phyloP scores from a whole-genome alignment of 352 stramenopile species.

The Pythium rishiriense region DNA sequence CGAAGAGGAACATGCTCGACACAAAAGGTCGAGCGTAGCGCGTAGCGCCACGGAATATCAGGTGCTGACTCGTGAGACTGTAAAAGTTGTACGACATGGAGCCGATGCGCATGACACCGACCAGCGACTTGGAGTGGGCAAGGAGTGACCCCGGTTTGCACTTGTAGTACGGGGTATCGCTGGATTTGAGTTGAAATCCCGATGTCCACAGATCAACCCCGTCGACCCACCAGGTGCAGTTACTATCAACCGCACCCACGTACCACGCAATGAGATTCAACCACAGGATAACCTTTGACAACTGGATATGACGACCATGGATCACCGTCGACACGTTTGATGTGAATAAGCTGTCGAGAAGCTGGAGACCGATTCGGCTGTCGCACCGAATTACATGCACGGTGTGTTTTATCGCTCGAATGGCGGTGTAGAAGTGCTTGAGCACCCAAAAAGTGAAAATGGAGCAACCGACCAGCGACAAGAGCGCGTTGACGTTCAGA shows the following conservation, averaged over 20 bases:
- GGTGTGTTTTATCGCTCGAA: neutral
- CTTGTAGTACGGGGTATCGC: constrained; percentile 26
- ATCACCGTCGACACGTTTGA: constrained; percentile 18
- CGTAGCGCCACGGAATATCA: constrained; percentile 17
- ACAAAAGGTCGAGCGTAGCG: constrained; percentile 9
- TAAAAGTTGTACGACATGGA: constrained; percentile 29
- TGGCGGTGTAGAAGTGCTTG: neutral
- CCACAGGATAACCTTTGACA: constrained; percentile 22
- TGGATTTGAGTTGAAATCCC: constrained; percentile 9
- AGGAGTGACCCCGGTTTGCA: constrained; percentile 18
- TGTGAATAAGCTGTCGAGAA: constrained; percentile 15
- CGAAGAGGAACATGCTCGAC: constrained; percentile 16
- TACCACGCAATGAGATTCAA: constrained; percentile 25
- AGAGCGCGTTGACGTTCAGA: constrained; percentile 24
- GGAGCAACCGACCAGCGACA: constrained; percentile 20
- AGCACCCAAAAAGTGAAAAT: constrained; percentile 19
- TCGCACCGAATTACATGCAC: neutral
- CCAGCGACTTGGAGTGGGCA: neutral
- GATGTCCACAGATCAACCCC: constrained; percentile 24
- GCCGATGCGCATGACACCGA: constrained; percentile 16
- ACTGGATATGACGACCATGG: constrained; percentile 25
- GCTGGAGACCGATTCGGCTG: neutral
- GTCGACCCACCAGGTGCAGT: constrained; percentile 26
- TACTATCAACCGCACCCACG: constrained; percentile 24
- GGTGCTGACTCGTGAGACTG: constrained; percentile 22